Conservation (phyloP, 805 yeast genomes). For the Candida incommunis region DNA sequence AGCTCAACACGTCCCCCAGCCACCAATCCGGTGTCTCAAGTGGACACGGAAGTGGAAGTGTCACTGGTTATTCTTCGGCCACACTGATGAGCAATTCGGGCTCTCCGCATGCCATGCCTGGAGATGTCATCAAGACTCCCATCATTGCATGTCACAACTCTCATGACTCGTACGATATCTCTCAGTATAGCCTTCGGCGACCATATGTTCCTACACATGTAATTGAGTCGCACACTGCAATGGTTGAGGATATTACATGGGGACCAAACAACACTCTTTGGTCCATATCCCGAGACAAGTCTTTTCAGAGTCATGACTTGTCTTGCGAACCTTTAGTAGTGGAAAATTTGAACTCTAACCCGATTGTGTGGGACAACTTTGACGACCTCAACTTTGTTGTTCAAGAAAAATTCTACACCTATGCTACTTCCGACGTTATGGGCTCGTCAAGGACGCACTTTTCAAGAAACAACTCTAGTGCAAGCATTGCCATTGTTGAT, state of each 20-base stretch:
- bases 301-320: slow-evolving; percentile 35
- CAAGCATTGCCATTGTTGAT: not conserved
- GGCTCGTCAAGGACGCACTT: slow-evolving; percentile 1
- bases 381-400: slow-evolving; percentile 37
- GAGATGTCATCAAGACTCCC: not conserved
- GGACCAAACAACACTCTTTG: slow-evolving; percentile 32
- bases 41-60: not conserved
- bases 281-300: slow-evolving; percentile 38
- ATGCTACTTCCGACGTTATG: slow-evolving; percentile 1
- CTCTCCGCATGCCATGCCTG: not conserved
- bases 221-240: slow-evolving; percentile 33
- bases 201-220: slow-evolving; percentile 55
- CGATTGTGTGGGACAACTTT: slow-evolving; percentile 45
- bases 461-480: not conserved
- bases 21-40: not conserved
- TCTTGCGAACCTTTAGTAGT: slow-evolving; percentile 27
- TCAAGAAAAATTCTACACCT: not conserved
- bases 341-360: slow-evolving; percentile 36
- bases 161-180: not conserved
- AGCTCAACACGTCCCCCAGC: not conserved
- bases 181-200: slow-evolving; percentile 22
- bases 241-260: slow-evolving; percentile 45
- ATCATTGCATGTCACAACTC: not conserved
- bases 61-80: not conserved
- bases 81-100: not conserved